Evolutionary conservation across 495 filamentous ascomycete species (phyloP).

Genomic region (Symbiotaphrina buchneri): DNA sequence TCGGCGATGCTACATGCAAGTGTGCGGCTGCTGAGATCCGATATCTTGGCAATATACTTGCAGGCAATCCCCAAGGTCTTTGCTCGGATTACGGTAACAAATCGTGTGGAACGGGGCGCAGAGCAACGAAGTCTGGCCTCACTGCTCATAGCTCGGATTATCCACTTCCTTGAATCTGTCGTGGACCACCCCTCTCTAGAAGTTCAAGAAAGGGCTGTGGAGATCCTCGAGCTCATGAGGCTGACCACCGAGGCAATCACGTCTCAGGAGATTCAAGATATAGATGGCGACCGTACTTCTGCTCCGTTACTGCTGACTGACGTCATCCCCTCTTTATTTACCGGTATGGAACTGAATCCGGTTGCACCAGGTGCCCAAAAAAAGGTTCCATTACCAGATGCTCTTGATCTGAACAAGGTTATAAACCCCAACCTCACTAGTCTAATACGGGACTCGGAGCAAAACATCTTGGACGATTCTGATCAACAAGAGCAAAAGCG

Average conservation of each 20-base stretch:
- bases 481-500: conserved; percentile 40
- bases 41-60: conserved; percentile 50
- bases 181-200: conserved; percentile 67
- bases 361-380: conserved; percentile 64
- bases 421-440: conserved; percentile 52
- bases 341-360: conserved; percentile 72
- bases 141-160: conserved; percentile 56
- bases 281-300: conserved; percentile 17
- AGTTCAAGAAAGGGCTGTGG: conserved; percentile 88
- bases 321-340: conserved; percentile 70
- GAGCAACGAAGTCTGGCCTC: conserved; percentile 44
- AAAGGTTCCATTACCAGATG: conserved; percentile 62
- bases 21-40: conserved; percentile 32
- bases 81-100: conserved; percentile 32
- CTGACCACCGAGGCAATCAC: conserved; percentile 59
- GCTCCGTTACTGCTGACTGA: conserved; percentile 65
- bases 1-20: conserved; percentile 46
- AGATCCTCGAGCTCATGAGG: conserved; percentile 73
- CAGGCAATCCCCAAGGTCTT: conserved; percentile 78
- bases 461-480: conserved; percentile 19
- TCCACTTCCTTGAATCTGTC: conserved; percentile 57
- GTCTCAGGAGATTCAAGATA: conserved; percentile 28
- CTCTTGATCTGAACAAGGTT: conserved; percentile 50
- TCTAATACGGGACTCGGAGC: conserved; percentile 36
- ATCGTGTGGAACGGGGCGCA: conserved; percentile 8